These are phyloP conservation scores for Rosa rugosa DNA, from an alignment of 306 rosid species.

Conservation along the genomic window DNA sequence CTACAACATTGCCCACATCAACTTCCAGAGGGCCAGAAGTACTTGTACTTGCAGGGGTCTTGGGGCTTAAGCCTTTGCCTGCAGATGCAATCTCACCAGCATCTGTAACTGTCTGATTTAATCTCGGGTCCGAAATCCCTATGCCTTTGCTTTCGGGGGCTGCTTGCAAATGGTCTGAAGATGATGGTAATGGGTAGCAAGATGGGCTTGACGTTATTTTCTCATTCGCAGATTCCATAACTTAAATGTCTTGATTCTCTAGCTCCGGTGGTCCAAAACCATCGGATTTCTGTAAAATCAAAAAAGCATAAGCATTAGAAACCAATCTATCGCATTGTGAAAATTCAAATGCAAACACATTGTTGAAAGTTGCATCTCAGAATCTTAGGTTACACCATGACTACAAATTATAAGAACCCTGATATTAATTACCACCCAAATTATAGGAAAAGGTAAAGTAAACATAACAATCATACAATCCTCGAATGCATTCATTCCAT, in stretches of 20 bases:
- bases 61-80: conserved; percentile 4
- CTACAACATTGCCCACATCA: conserved; percentile 3
- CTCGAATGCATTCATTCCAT: neutral
- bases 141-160: neutral
- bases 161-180: conserved; percentile 20
- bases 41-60: conserved; percentile 1
- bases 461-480: neutral
- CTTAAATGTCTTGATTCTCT: conserved; percentile 19
- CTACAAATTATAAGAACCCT: neutral
- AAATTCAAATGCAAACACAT: neutral
- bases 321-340: neutral
- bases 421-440: neutral
- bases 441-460: neutral
- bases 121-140: neutral
- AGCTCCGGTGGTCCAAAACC: conserved; percentile 20
- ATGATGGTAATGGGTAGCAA: conserved; percentile 13
- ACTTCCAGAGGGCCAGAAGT: conserved; percentile 3
- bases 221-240: conserved; percentile 33
- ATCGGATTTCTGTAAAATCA: conserved; percentile 2
- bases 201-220: conserved; percentile 11
- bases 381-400: neutral
- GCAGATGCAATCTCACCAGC: neutral
- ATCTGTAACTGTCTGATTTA: neutral
- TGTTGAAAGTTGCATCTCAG: neutral
- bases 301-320: neutral